These are phyloP conservation scores for Pichia kluyveri DNA, from an alignment of 805 yeast species.

Conservation along the genomic window DNA sequence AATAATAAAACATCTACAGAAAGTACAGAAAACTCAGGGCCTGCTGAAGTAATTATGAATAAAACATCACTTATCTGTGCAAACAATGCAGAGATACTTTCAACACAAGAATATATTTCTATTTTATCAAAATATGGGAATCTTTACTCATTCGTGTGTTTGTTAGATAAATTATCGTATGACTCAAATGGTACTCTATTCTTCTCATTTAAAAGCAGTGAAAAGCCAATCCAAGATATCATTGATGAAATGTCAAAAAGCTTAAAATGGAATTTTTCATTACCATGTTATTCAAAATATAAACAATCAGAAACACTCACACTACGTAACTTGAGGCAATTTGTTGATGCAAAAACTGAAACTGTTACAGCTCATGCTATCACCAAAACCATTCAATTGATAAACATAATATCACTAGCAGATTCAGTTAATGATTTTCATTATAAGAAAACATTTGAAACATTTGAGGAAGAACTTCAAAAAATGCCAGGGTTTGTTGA, in stretches of 20 bases:
- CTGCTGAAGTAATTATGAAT: not conserved
- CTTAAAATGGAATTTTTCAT: slow-evolving; percentile 26
- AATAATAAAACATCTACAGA: no score
- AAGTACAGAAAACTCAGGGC: not conserved
- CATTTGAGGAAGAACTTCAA: slow-evolving; percentile 34
- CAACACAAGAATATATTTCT: slow-evolving; percentile 16
- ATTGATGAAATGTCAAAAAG: slow-evolving; percentile 27
- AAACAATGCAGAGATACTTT: not conserved
- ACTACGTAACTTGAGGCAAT: slow-evolving; percentile 14
- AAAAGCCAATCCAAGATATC: slow-evolving; percentile 17
- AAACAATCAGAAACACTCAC: slow-evolving; percentile 16
- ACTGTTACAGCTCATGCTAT: slow-evolving; percentile 13
- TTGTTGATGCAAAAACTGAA: slow-evolving; percentile 4
- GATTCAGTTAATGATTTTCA: slow-evolving; percentile 42
- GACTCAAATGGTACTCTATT: slow-evolving; percentile 53
- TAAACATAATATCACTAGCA: slow-evolving; percentile 57
- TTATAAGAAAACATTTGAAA: slow-evolving; percentile 40
- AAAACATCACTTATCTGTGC: not conserved
- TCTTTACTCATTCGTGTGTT: slow-evolving; percentile 32
- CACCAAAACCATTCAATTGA: slow-evolving; percentile 49
- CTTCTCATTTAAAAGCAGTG: slow-evolving; percentile 30
- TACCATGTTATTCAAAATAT: slow-evolving; percentile 28
- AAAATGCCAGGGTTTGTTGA: not conserved
- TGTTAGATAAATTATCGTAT: slow-evolving; percentile 39
- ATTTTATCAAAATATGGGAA: slow-evolving; percentile 36